Evolutionary conservation across 1,284 basidiomycete genomes (phyloP), one percentile per base, ranked within the genome.

Genomic region (Cryptococcus sp.): DNA sequence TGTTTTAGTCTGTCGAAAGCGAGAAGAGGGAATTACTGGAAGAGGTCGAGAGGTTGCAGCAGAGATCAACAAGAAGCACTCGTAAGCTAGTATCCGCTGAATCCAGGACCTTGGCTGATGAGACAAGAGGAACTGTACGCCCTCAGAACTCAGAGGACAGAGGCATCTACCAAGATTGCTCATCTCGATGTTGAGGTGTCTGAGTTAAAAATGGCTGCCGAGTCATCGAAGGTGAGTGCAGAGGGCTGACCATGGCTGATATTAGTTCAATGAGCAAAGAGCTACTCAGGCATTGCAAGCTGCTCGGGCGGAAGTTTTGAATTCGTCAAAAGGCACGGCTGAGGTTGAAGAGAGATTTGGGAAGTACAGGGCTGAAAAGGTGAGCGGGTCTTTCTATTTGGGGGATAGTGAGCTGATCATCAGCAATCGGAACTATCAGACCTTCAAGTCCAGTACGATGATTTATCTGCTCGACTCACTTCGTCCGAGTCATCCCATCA

Each of bases 161-260:
- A 72, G 41, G 57, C 62, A 16, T 69, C 69, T 2, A 64, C 70
- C 76, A 89, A 87, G 76, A 82, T 86, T 11, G 90, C 90, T n/a
- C 91, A 87, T 65, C 84, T 87, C 60, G 85, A 90, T 68, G 81
- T 88, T 25, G 80, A 86, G 64, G 85, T 91, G 45, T 86, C 88
- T 5, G 90, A 91, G 68, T 88, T 91, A 66, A 82, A 88, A 70
- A 89, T 92, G 83, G 79, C 62, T 9, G 64, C 68, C 1, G 64
- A 70, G 39, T 67, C 69, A 10, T 65, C 72, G 24, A 71, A 72
- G 57, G 72, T 70, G 45, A 39, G 62, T 43, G 5, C 16, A 4
- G 4, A 7, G 7, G 5, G 28, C 19, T 46, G 24, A 32, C 23
- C 2, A 24, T 34, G 11, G 43, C 49, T 59, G 48, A 57, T 24